These are phyloP conservation scores for Akanthomyces lecanii DNA, from an alignment of 2,329 filamentous ascomycete genomes.

Conservation along the genomic window DNA sequence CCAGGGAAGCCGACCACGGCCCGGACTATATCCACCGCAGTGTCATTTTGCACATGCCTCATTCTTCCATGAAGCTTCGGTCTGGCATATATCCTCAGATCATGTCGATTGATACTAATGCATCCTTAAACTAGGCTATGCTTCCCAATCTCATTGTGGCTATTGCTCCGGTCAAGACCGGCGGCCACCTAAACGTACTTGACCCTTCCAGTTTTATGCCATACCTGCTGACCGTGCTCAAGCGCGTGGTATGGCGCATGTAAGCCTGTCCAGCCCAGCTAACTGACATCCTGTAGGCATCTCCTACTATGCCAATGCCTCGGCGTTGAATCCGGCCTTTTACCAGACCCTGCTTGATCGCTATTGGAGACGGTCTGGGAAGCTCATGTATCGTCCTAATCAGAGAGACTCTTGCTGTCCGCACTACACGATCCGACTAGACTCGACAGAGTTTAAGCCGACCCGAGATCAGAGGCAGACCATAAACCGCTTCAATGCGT, in stretches of 20 bases:
- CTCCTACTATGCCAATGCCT: conserved; percentile 66
- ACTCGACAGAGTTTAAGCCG: conserved; percentile 60
- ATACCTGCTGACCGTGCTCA: conserved; percentile 1
- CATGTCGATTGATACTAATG: not conserved
- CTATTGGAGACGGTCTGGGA: conserved; percentile 72
- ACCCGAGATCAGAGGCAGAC: conserved; percentile 70
- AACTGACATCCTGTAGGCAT: conserved; percentile 47
- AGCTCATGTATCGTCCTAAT: conserved; percentile 72
- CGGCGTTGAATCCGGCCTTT: conserved; percentile 57
- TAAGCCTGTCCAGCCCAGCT: not conserved
- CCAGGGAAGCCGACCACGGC: not conserved
- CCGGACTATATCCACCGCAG: not conserved
- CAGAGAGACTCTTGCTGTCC: conserved; percentile 81
- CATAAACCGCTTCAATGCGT: conserved; percentile 71
- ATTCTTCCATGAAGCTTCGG: not conserved
- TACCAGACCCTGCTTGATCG: conserved; percentile 71
- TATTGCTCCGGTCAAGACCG: conserved; percentile 47
- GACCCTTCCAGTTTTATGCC: not conserved
- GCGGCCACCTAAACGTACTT: conserved; percentile 47
- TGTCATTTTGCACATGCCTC: not conserved
- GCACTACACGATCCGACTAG: conserved; percentile 78
- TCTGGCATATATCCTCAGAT: not conserved
- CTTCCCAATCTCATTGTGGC: conserved; percentile 48
- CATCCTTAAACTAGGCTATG: conserved; percentile 39
- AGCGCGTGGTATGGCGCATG: not conserved